Conservation (phyloP, 148 eudicot genomes). For the Pouteria glomerata region DNA sequence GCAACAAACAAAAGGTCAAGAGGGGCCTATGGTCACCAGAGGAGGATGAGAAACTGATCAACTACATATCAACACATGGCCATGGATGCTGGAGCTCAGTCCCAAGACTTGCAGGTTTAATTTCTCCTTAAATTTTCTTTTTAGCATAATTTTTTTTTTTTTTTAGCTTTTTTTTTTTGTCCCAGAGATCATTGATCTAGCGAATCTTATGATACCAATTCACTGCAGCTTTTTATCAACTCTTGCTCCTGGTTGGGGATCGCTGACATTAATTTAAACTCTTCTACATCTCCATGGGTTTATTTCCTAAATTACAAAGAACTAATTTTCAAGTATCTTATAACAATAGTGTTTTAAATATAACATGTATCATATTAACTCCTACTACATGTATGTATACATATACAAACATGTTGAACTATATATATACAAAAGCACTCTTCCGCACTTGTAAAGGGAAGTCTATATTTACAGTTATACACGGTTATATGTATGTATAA, state of each 20-base stretch:
- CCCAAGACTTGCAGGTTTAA: constrained; percentile 65
- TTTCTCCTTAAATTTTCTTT: neutral
- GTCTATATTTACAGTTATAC: neutral
- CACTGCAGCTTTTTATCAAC: too few species aligned
- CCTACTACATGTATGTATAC: too few species aligned
- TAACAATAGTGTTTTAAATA: too few species aligned
- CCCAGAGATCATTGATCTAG: neutral
- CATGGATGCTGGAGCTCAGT: constrained; percentile 93
- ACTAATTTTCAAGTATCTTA: too few species aligned
- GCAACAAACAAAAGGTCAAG: constrained; percentile 84
- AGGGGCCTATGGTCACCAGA: constrained; percentile 95
- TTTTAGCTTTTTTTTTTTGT: neutral
- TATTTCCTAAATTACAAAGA: too few species aligned
- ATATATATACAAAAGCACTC: neutral
- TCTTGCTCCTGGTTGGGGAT: neutral
- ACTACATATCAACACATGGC: constrained; percentile 64
- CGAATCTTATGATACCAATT: too few species aligned
- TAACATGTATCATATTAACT: neutral
- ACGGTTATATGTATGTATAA: neutral
- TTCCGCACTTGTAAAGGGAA: too few species aligned
- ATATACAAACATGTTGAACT: neutral
- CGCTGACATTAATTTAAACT: neutral
- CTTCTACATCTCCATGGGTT: too few species aligned
- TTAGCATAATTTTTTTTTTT: neutral
- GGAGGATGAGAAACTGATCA: constrained; percentile 82